Evolutionary conservation across 352 stramenopile species (phyloP).

Genomic region (Pythium volutum): DNA sequence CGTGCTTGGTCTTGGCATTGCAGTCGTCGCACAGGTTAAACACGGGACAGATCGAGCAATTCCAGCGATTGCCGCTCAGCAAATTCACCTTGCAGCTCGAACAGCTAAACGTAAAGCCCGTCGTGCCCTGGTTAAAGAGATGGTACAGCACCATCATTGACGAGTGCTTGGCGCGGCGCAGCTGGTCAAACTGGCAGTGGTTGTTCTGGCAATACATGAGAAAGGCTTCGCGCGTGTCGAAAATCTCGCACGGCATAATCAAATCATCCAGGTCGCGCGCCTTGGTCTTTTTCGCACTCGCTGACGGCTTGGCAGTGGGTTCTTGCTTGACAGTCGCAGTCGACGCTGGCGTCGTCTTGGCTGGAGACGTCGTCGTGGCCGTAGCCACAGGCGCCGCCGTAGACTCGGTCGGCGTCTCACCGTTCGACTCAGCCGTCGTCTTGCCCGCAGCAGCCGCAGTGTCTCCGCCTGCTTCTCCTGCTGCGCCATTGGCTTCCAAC

Average conservation of each 20-base stretch:
- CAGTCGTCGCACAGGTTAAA: conserved; percentile 97
- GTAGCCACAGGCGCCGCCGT: not conserved
- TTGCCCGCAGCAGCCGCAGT: not conserved
- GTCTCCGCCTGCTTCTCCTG: not conserved
- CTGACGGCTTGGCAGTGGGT: conserved; percentile 24
- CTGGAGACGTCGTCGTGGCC: conserved; percentile 2
- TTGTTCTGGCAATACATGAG: conserved; percentile 90
- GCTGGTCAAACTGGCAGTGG: conserved; percentile 87
- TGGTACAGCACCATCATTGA: conserved; percentile 90
- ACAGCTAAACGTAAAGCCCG: conserved; percentile 97
- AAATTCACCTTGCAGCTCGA: conserved; percentile 93
- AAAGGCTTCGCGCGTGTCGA: conserved; percentile 90
- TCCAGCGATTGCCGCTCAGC: conserved; percentile 93
- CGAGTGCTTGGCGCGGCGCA: conserved; percentile 87
- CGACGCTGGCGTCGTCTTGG: conserved; percentile 11
- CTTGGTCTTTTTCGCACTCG: conserved; percentile 34
- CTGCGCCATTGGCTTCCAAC: conserved; percentile 2
- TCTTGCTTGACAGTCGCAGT: conserved; percentile 31
- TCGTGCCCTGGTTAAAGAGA: conserved; percentile 87
- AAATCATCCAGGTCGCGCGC: conserved; percentile 84
- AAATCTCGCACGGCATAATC: conserved; percentile 97
- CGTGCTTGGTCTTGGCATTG: conserved; percentile 89
- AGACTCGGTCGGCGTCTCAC: conserved; percentile 5
- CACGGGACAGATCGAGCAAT: conserved; percentile 94
- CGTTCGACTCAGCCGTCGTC: conserved; percentile 12